phyloP scores from a whole-genome alignment of 371 early-diverging fungal genomes.

The Rhizopus stolonifer region DNA sequence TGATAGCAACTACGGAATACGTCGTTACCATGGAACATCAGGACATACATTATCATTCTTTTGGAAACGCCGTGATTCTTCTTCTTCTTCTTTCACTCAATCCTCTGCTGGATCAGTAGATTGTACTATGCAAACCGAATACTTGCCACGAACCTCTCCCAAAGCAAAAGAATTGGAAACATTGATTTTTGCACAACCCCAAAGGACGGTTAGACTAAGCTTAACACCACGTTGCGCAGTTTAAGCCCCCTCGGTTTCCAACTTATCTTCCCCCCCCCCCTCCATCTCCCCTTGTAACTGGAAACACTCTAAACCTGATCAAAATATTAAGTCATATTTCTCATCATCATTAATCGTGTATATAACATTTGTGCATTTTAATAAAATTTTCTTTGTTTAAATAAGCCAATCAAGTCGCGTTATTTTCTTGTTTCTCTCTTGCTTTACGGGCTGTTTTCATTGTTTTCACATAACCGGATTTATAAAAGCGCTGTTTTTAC shows the following conservation, averaged over 20 bases:
- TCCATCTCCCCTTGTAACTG: background rate
- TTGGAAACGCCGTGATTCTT: slow-evolving; percentile 22
- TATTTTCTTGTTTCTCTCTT: too few species aligned
- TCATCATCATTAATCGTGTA: too few species aligned
- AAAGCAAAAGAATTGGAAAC: slow-evolving; percentile 31
- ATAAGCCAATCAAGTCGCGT: too few species aligned
- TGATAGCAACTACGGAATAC: background rate
- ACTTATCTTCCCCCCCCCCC: too few species aligned
- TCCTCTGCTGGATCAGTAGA: slow-evolving; percentile 6
- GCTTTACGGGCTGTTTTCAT: too few species aligned
- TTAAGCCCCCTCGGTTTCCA: too few species aligned
- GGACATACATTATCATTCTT: slow-evolving; percentile 10
- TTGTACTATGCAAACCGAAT: background rate
- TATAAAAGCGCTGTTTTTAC: too few species aligned
- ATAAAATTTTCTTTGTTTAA: too few species aligned
- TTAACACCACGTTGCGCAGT: slow-evolving; percentile 28
- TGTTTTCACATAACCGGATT: too few species aligned
- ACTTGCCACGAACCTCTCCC: slow-evolving; percentile 8
- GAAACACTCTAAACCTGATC: too few species aligned
- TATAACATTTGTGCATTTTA: too few species aligned
- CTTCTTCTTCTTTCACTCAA: slow-evolving; percentile 7
- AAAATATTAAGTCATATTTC: too few species aligned
- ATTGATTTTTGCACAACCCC: slow-evolving; percentile 29
- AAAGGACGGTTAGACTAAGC: slow-evolving; percentile 26
- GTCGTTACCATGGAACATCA: slow-evolving; percentile 11